Conservation (phyloP, 1,284 basidiomycete genomes). For the Moesziomyces sp. region DNA sequence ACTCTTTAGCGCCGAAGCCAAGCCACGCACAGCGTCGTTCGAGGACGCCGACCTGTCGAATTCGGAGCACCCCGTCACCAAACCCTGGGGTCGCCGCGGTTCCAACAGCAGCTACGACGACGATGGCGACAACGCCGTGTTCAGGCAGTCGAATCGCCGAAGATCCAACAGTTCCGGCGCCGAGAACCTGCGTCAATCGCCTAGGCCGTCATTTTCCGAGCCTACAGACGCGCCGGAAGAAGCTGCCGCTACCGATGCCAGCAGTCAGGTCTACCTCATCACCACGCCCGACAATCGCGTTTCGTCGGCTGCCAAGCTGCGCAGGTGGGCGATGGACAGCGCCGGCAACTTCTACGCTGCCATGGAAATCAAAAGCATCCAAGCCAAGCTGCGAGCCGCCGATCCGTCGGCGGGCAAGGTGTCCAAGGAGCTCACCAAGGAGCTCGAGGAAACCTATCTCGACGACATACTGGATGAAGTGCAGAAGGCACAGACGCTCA, state of each 20-base stretch:
- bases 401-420: slow-evolving; percentile 42
- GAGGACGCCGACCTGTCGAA: slow-evolving; percentile 41
- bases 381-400: slow-evolving; percentile 59
- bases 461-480: slow-evolving; percentile 65
- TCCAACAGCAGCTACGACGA: slow-evolving; percentile 35
- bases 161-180: slow-evolving; percentile 28
- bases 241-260: slow-evolving; percentile 14
- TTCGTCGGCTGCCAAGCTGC: slow-evolving; percentile 63
- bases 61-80: slow-evolving; percentile 42
- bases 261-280: slow-evolving; percentile 57
- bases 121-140: slow-evolving; percentile 22
- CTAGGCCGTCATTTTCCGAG: slow-evolving; percentile 23
- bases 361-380: slow-evolving; percentile 66
- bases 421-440: slow-evolving; percentile 29
- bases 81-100: slow-evolving; percentile 36
- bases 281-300: slow-evolving; percentile 67
- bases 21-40: slow-evolving; percentile 21
- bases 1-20: slow-evolving; percentile 48
- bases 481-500: slow-evolving; percentile 65
- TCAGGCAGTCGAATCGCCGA: slow-evolving; percentile 11
- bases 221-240: slow-evolving; percentile 1
- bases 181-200: slow-evolving; percentile 19
- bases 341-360: slow-evolving; percentile 64
- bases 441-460: slow-evolving; percentile 58
- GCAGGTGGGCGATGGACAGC: slow-evolving; percentile 66